Conservation (phyloP, 1,284 basidiomycete genomes). For the Irpex sp. region DNA sequence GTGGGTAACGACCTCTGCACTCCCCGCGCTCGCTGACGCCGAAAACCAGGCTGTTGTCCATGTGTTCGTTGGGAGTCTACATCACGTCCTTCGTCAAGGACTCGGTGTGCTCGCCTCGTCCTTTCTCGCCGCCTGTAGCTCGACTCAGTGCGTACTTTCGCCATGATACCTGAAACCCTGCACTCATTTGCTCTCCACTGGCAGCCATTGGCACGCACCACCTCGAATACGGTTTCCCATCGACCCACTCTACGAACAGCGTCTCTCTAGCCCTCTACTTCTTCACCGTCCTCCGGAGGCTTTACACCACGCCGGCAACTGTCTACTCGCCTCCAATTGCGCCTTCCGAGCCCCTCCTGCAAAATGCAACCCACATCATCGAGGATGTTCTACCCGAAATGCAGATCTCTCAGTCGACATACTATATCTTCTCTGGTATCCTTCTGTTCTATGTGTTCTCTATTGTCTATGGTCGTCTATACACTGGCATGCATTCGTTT, state of each 20-base stretch:
- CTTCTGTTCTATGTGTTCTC: constrained; percentile 67
- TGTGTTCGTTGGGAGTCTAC: constrained; percentile 83
- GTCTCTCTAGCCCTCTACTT: constrained; percentile 85
- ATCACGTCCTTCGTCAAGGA: constrained; percentile 86
- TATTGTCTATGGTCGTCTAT: constrained; percentile 87
- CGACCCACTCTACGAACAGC: constrained; percentile 92
- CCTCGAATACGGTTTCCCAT: constrained; percentile 92
- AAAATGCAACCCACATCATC: constrained; percentile 11
- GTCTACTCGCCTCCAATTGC: constrained; percentile 5
- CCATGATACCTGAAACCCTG: neutral
- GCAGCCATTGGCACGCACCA: constrained; percentile 83
- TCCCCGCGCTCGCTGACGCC: constrained; percentile 1
- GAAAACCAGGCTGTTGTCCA: constrained; percentile 57
- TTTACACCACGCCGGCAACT: constrained; percentile 33
- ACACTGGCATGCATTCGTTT: constrained; percentile 90
- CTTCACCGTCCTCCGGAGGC: constrained; percentile 51
- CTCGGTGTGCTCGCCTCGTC: constrained; percentile 86
- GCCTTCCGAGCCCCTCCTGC: neutral
- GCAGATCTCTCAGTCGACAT: constrained; percentile 41
- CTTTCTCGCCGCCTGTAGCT: constrained; percentile 87
- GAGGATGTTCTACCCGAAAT: constrained; percentile 12
- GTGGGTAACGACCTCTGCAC: constrained; percentile 40
- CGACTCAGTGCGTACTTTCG: constrained; percentile 63
- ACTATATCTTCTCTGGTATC: constrained; percentile 37
- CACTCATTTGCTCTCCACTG: constrained; percentile 4